These are phyloP conservation scores for Triticum aestivum DNA, from an alignment of 176 grass and related monocot genomes.

Conservation along the genomic window DNA sequence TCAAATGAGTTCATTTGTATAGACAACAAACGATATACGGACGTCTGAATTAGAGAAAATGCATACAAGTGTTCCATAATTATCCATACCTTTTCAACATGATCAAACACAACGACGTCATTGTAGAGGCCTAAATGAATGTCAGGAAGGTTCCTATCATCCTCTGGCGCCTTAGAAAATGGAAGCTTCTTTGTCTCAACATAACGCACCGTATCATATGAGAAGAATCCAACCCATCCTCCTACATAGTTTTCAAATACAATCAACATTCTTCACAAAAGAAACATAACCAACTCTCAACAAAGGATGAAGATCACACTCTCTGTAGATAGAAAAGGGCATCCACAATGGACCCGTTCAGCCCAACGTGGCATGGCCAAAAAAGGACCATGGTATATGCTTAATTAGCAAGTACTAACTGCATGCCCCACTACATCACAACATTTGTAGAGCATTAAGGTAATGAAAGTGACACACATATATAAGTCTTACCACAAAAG, in stretches of 20 bases:
- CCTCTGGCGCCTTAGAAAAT: slow-evolving; percentile 64
- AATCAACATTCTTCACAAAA: background rate
- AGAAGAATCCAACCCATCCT: slow-evolving; percentile 95
- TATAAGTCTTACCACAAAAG: slow-evolving; percentile 63
- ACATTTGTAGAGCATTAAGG: too few species aligned
- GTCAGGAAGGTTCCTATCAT: slow-evolving; percentile 81
- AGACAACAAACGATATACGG: background rate
- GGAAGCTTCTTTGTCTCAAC: slow-evolving; percentile 95
- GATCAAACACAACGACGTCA: slow-evolving; percentile 82
- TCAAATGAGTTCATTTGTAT: background rate
- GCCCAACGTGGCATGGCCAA: background rate
- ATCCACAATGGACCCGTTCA: background rate
- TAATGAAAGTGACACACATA: background rate
- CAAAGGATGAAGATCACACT: background rate
- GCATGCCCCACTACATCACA: background rate
- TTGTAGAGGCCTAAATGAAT: slow-evolving; percentile 92
- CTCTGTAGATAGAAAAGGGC: background rate
- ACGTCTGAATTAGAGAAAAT: background rate
- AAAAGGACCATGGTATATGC: background rate
- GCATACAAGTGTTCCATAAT: background rate
- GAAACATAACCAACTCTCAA: background rate
- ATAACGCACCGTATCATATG: slow-evolving; percentile 90
- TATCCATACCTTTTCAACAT: slow-evolving; percentile 73
- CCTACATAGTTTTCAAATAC: slow-evolving; percentile 40
- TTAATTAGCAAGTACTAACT: background rate